Conservation (phyloP, 2,329 filamentous ascomycete species). For the Sarocladium brachiariae region DNA sequence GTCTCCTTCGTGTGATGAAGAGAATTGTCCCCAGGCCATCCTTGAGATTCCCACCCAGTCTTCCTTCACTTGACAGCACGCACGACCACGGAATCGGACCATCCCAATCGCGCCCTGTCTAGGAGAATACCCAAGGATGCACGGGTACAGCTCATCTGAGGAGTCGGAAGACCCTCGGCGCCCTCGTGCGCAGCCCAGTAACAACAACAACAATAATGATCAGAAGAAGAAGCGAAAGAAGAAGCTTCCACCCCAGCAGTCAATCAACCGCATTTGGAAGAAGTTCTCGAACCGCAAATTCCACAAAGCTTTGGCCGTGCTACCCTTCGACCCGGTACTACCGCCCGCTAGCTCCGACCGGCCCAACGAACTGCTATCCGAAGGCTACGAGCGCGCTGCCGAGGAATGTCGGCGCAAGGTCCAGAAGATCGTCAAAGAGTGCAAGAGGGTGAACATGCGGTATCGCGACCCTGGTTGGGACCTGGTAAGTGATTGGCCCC, state of each 20-base stretch:
- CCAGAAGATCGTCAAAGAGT: slow-evolving; percentile 56
- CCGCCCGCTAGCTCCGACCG: slow-evolving; percentile 42
- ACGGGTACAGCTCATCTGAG: slow-evolving; percentile 44
- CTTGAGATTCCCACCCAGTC: no score
- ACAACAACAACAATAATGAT: slow-evolving; percentile 25
- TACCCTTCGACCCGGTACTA: slow-evolving; percentile 56
- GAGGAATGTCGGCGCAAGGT: slow-evolving; percentile 58
- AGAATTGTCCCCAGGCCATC: no score
- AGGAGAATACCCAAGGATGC: slow-evolving; percentile 21
- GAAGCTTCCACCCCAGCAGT: slow-evolving; percentile 55
- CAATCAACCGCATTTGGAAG: slow-evolving; percentile 62
- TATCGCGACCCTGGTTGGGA: slow-evolving; percentile 63
- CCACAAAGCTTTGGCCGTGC: slow-evolving; percentile 56
- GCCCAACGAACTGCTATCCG: slow-evolving; percentile 53
- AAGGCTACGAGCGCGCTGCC: slow-evolving; percentile 56
- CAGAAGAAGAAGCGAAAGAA: slow-evolving; percentile 52
- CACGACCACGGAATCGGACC: no score
- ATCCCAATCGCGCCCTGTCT: no score
- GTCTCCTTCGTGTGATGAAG: no score
- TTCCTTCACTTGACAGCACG: no score
- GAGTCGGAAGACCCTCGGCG: slow-evolving; percentile 41
- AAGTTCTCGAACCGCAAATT: slow-evolving; percentile 52
- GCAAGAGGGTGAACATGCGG: slow-evolving; percentile 68
- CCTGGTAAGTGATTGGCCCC: slow-evolving; percentile 33
- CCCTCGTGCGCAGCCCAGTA: slow-evolving; percentile 26